phyloP scores from a whole-genome alignment of 768 basidiomycete genomes.

The Chalciporus pseudorubinellus region DNA sequence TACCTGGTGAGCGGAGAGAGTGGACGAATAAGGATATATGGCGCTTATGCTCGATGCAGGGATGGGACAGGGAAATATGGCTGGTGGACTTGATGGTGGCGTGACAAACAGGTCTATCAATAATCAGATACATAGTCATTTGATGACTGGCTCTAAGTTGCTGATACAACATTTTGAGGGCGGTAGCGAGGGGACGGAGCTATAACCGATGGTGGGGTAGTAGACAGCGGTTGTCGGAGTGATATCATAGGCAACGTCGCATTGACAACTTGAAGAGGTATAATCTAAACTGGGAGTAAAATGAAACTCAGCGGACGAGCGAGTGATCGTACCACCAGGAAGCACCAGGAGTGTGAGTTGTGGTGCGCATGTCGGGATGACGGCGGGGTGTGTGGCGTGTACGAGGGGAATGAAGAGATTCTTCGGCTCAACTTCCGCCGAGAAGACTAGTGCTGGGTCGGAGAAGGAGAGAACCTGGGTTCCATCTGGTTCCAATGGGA shows the following conservation, averaged over 20 bases:
- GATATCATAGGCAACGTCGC: too few relatives aligned
- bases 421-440: too few relatives aligned
- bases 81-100: slow-evolving; percentile 1
- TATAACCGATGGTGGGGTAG: neutral
- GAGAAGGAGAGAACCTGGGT: slow-evolving; percentile 9
- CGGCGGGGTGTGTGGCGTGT: too few relatives aligned
- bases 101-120: neutral
- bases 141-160: too few relatives aligned
- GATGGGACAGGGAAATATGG: neutral
- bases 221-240: neutral
- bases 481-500: slow-evolving; percentile 1
- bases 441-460: slow-evolving; percentile 1
- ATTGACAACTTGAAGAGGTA: too few relatives aligned
- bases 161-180: too few relatives aligned
- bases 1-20: neutral
- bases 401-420: neutral
- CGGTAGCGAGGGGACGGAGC: too few relatives aligned
- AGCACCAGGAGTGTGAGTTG: too few relatives aligned
- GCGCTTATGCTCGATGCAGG: slow-evolving; percentile 3
- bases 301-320: neutral
- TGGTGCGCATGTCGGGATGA: too few relatives aligned
- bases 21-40: slow-evolving; percentile 17
- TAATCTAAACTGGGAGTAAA: neutral
- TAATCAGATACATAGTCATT: too few relatives aligned
- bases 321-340: too few relatives aligned